These are phyloP conservation scores for Barbarea vulgaris DNA, from an alignment of 345 rosid species.

Conservation along the genomic window DNA sequence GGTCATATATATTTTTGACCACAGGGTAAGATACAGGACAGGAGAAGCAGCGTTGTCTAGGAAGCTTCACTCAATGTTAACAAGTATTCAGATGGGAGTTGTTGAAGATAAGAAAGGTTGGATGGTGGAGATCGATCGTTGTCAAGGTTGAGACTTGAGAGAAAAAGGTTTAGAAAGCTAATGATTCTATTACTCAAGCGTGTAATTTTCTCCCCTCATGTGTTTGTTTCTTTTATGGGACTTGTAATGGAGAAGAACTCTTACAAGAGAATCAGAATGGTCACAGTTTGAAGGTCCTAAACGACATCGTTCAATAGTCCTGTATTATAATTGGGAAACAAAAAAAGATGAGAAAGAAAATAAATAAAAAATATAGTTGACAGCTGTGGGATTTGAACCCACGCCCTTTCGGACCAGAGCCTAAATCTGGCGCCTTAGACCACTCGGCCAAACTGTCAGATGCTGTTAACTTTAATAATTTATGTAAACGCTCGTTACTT, in stretches of 20 bases:
- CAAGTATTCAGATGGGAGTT: conserved; percentile 40
- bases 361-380: conserved; percentile 36
- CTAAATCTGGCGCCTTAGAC: conserved; percentile 99
- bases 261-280: background rate
- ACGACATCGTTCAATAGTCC: background rate
- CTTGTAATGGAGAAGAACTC: background rate
- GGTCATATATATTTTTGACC: background rate
- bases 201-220: background rate
- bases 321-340: no score
- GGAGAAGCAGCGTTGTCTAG: conserved; percentile 36
- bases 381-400: conserved; percentile 99
- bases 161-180: background rate
- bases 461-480: background rate
- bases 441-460: conserved; percentile 93
- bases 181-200: background rate
- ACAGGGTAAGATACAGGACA: conserved; percentile 38
- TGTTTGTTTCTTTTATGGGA: background rate
- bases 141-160: conserved; percentile 1
- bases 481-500: background rate
- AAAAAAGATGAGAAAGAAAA: background rate
- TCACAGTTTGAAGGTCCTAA: background rate
- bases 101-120: conserved; percentile 42
- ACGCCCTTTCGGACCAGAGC: conserved; percentile 99
- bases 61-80: conserved; percentile 38
- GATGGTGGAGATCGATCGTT: conserved; percentile 36